Conservation (phyloP, 805 yeast species). For the Candida vaughaniae region DNA sequence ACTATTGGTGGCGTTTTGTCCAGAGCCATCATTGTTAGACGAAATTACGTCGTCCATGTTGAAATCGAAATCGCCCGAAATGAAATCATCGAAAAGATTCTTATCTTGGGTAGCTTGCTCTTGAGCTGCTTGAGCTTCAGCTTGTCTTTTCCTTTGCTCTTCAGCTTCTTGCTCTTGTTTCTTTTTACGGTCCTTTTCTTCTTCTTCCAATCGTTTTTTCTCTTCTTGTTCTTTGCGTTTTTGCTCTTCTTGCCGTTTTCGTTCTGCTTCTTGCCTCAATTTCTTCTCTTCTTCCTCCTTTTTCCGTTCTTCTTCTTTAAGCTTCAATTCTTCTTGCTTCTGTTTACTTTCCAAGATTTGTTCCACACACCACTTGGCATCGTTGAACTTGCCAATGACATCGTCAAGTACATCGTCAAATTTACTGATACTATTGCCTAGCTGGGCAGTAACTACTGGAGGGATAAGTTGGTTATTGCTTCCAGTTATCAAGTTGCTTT, state of each 20-base stretch:
- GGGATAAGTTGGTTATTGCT: conserved; percentile 41
- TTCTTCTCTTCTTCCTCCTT: conserved; percentile 19
- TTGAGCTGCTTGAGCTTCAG: conserved; percentile 9
- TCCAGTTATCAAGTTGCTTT: conserved; percentile 42
- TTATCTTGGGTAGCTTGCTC: conserved; percentile 8
- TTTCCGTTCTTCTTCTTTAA: conserved; percentile 27
- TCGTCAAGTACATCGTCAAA: conserved; percentile 46
- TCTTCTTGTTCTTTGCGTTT: conserved; percentile 20
- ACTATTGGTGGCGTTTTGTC: conserved; percentile 1
- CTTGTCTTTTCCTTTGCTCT: conserved; percentile 8
- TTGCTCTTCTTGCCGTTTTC: conserved; percentile 16
- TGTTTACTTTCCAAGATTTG: conserved; percentile 42
- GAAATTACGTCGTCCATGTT: conserved; percentile 15
- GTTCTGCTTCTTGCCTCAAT: conserved; percentile 15
- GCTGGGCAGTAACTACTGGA: conserved; percentile 34
- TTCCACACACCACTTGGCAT: conserved; percentile 44
- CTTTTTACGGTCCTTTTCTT: conserved; percentile 13
- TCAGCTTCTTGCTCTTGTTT: conserved; percentile 19
- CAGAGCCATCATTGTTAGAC: conserved; percentile 1
- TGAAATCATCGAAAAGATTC: conserved; percentile 16
- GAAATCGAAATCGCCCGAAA: conserved; percentile 16
- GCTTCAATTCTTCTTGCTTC: conserved; percentile 38
- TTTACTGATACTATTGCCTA: conserved; percentile 31
- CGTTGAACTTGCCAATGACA: conserved; percentile 39
- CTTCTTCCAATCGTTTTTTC: conserved; percentile 20